Conservation (phyloP, 352 stramenopile species). For the Aphanomyces euteiches region DNA sequence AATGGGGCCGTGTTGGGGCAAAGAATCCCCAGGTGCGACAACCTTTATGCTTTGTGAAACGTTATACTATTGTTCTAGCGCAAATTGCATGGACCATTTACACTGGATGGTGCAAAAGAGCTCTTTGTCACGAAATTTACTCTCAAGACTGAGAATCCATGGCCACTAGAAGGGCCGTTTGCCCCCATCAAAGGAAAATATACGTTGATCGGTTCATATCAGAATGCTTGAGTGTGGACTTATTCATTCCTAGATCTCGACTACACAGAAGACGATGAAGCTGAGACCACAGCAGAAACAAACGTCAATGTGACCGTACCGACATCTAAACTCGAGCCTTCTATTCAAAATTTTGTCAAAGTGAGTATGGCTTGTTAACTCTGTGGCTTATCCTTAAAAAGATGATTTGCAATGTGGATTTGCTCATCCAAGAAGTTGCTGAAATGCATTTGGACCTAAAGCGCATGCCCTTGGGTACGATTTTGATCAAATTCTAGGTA, state of each 20-base stretch:
- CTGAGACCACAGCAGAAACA: neutral
- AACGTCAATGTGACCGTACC: neutral
- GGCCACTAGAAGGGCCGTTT: conserved; percentile 47
- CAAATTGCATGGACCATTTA: conserved; percentile 27
- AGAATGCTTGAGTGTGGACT: neutral
- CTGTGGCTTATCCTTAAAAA: conserved; percentile 17
- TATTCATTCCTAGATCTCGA: conserved; percentile 6
- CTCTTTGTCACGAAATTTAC: conserved; percentile 63
- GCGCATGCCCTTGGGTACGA: conserved; percentile 43
- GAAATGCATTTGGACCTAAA: conserved; percentile 58
- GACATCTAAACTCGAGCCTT: neutral
- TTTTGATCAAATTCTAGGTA: too few relatives aligned
- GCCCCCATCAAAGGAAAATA: conserved; percentile 53
- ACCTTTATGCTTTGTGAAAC: neutral
- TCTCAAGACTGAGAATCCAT: conserved; percentile 63
- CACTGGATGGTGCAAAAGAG: conserved; percentile 48
- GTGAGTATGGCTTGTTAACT: conserved; percentile 12
- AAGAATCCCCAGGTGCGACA: conserved; percentile 55
- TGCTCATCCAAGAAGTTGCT: conserved; percentile 46
- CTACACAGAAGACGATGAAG: conserved; percentile 7
- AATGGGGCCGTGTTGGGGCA: conserved; percentile 64
- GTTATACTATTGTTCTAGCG: neutral
- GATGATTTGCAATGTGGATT: conserved; percentile 49
- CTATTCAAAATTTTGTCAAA: conserved; percentile 34
- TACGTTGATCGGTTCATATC: conserved; percentile 53